Evolutionary conservation across 768 basidiomycete species (phyloP), one percentile per base, ranked within the genome.

Genomic region (Myochromella boudieri): DNA sequence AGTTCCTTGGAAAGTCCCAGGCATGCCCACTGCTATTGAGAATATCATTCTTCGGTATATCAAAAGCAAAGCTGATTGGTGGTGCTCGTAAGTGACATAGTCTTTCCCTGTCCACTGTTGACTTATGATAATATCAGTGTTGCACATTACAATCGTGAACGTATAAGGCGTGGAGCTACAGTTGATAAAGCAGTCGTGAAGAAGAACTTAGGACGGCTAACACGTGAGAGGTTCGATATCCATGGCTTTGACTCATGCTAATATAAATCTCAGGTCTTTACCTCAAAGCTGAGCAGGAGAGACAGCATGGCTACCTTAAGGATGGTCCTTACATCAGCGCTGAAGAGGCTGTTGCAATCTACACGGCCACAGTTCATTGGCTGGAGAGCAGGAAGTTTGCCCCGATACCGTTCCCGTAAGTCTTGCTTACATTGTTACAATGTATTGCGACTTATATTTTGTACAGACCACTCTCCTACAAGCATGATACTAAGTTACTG

Each of bases 21-120:
- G 97, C 29, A 98, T 98, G 97, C 94, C 94, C 0, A 97, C 97
- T 1, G 93, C 97, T 9, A 97, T 99, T 53, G 97, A 99, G 70
- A 98, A 98, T 67, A 97, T 99, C 67, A 97, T 99, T 53, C 69
- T 99, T 32, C 87, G 95, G 42, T 99, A 97, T 70, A 95, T 98
- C 79, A 99, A 99, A 78, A 90, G 87, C 70, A 99, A 99, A 75
- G 91, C 95, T 17, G 95, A 99, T 64, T 97, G 95, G 95, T 98
- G 94, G 93, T 87, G 87, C 65, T 95, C 90, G 74, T 87, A 65
- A 55, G 85, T 76, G 2, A 6, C 14, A 28, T 15, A 14, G 34
- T 29, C 28, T 7, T 27, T 11, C 34, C 17, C 12, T 32, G 25
- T 42, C 18, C 17, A 33, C 37, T 44, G n/a, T n/a, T n/a, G n/a